These are phyloP conservation scores for Lyophyllum shimeji DNA, from an alignment of 768 basidiomycete species.

Conservation along the genomic window DNA sequence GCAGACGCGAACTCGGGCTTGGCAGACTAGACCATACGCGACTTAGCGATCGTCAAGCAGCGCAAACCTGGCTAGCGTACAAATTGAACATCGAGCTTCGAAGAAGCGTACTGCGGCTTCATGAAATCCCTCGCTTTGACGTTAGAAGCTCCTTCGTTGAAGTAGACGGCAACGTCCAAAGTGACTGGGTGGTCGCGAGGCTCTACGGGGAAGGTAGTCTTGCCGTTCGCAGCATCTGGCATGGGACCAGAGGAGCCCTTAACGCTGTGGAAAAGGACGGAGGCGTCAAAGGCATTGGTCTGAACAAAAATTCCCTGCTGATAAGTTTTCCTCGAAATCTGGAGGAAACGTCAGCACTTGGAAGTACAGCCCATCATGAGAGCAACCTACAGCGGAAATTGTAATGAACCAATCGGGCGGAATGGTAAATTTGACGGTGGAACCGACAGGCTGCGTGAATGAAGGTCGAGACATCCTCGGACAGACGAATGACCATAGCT, in stretches of 20 bases:
- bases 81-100: constrained; percentile 4
- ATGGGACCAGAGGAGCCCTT: neutral
- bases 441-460: constrained; percentile 1
- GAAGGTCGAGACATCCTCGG: constrained; percentile 1
- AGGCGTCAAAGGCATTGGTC: neutral
- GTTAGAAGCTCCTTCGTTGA: neutral
- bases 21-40: neutral
- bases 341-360: neutral
- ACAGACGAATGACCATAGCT: neutral
- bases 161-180: constrained; percentile 1
- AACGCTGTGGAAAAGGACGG: neutral
- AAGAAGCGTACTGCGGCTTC: neutral
- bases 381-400: constrained; percentile 5
- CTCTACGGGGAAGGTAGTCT: constrained; percentile 2
- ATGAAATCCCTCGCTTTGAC: neutral
- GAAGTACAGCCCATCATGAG: neutral
- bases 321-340: constrained; percentile 9
- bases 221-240: neutral
- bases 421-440: neutral
- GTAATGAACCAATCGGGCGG: constrained; percentile 10
- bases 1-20: neutral
- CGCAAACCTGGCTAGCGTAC: neutral
- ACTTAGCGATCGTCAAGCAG: neutral
- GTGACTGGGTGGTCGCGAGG: constrained; percentile 2
- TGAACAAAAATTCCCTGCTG: constrained; percentile 2